Evolutionary conservation across 169 alveolate species (phyloP).

Genomic region (Plasmodium gonderi): DNA sequence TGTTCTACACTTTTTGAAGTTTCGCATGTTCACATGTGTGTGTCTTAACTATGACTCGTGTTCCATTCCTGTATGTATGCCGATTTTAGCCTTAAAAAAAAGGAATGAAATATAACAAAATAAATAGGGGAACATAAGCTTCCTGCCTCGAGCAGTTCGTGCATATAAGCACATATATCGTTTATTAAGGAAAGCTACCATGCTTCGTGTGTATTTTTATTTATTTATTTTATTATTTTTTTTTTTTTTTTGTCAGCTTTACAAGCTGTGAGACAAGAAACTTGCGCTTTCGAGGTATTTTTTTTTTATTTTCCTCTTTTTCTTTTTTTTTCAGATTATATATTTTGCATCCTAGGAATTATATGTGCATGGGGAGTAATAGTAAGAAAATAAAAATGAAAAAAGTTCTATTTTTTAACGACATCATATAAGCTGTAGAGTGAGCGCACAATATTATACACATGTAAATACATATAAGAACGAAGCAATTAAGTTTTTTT

Average conservation of each 20-base stretch:
- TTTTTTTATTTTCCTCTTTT: background rate
- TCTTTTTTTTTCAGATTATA: conserved; percentile 29
- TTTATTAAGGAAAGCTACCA: background rate
- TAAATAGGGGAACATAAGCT: background rate
- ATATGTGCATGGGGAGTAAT: conserved; percentile 74
- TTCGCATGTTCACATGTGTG: too few relatives aligned
- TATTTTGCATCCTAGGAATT: conserved; percentile 64
- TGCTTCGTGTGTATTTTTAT: background rate
- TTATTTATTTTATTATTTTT: too few relatives aligned
- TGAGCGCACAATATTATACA: background rate
- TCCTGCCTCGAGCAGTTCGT: background rate
- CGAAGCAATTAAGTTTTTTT: background rate
- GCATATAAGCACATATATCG: background rate
- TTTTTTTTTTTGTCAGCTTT: background rate
- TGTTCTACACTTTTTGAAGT: too few relatives aligned
- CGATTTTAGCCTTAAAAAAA: too few relatives aligned
- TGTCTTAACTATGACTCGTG: too few relatives aligned
- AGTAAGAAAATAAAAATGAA: conserved; percentile 9
- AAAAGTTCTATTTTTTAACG: background rate
- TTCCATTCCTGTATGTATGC: too few relatives aligned
- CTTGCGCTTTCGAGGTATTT: background rate
- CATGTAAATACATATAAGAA: background rate
- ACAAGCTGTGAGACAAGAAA: background rate
- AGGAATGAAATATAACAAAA: too few relatives aligned
- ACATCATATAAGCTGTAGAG: background rate